A percentile compares a stretch with the other conserved stretches of the same genome.
phyloP scores from a whole-genome alignment of 495 filamentous ascomycete species.

The Letharia lupina region DNA sequence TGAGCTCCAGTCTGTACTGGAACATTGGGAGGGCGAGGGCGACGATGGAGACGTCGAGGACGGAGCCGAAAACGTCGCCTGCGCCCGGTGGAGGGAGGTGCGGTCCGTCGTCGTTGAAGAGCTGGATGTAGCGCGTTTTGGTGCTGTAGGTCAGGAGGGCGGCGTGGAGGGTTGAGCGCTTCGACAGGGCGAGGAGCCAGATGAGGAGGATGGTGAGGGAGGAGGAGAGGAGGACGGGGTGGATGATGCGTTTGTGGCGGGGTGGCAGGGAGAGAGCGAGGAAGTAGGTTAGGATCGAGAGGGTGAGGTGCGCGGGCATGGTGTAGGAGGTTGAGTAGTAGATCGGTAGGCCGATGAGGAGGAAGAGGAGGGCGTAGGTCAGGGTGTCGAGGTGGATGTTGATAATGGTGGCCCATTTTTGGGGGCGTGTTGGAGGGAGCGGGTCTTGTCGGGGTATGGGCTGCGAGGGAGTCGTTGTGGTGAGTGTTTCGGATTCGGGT shows the following conservation, averaged over 20 bases:
- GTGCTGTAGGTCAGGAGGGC: constrained; percentile 39
- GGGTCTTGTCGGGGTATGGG: constrained; percentile 29
- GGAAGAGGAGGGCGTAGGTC: constrained; percentile 35
- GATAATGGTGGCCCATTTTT: constrained; percentile 37
- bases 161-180: constrained; percentile 27
- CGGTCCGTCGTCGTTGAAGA: constrained; percentile 31
- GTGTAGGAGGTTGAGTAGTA: constrained; percentile 44
- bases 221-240: constrained; percentile 45
- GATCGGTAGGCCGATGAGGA: constrained; percentile 41
- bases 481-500: constrained; percentile 23
- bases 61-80: constrained; percentile 41
- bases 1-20: constrained; percentile 42
- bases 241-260: constrained; percentile 37
- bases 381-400: constrained; percentile 36
- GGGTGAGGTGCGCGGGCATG: constrained; percentile 44
- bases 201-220: constrained; percentile 37
- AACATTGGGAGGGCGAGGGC: constrained; percentile 48
- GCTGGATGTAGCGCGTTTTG: constrained; percentile 36
- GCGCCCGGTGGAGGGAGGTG: constrained; percentile 35
- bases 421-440: constrained; percentile 35
- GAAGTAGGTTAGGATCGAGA: constrained; percentile 44
- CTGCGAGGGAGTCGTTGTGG: constrained; percentile 5
- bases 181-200: constrained; percentile 39
- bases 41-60: constrained; percentile 46
- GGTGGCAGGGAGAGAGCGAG: constrained; percentile 39